Evolutionary conservation across 805 yeast genomes (phyloP).

Genomic region (Starmerella cellae): DNA sequence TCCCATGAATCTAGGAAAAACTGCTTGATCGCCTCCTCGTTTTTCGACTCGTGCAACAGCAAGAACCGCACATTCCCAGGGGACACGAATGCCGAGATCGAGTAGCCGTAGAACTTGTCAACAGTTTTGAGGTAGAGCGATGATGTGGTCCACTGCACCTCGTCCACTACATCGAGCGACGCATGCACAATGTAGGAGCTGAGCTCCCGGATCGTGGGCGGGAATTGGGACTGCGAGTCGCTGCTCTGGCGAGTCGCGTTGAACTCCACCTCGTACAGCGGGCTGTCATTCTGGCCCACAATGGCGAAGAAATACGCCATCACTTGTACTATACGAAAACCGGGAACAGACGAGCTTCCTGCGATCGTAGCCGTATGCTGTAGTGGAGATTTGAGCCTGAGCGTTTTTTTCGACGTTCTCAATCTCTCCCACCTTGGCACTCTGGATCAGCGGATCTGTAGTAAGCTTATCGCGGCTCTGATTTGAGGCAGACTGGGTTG

Average conservation of each 20-base stretch:
- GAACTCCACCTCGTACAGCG: constrained; percentile 77
- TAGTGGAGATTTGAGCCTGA: too few relatives aligned
- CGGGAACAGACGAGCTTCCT: too few relatives aligned
- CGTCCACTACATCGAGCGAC: constrained; percentile 82
- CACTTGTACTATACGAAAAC: background rate
- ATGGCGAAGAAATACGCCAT: constrained; percentile 84
- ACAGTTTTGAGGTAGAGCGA: constrained; percentile 59
- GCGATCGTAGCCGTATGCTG: too few relatives aligned
- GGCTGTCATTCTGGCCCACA: constrained; percentile 74
- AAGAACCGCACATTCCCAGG: constrained; percentile 77
- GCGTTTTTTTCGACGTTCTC: too few relatives aligned
- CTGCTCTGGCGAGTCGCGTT: constrained; percentile 58
- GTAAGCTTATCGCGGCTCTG: too few relatives aligned
- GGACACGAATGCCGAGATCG: constrained; percentile 73
- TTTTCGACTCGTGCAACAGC: constrained; percentile 47
- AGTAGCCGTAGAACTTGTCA: constrained; percentile 73
- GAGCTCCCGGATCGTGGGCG: constrained; percentile 59
- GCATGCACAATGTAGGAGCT: constrained; percentile 83
- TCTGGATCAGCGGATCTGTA: too few relatives aligned
- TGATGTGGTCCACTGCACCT: constrained; percentile 64
- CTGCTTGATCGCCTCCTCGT: constrained; percentile 66
- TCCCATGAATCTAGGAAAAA: constrained; percentile 80
- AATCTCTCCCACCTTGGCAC: too few relatives aligned
- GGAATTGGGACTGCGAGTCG: constrained; percentile 50
- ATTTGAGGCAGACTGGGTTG: too few relatives aligned